Base-by-base conservation (phyloP, 306 rosid genomes). In the Lathyrus oleraceus region DNA sequence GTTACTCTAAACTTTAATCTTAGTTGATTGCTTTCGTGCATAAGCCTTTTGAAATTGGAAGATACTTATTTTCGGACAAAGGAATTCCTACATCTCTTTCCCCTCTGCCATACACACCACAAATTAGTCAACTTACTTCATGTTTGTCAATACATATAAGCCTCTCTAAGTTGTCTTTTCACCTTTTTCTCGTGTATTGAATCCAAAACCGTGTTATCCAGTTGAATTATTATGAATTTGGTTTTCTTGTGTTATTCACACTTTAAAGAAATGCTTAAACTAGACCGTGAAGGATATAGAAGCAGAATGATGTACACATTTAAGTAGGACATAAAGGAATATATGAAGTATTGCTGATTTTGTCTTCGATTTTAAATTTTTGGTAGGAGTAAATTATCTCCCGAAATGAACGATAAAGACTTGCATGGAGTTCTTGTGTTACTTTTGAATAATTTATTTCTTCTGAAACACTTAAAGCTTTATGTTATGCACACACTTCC, bases 221-320 rank as follows among this genome's bases (percentile, higher is more conserved):
- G 10, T 66, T 71, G 40, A 54, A 23, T 64, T 64, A 48, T 42
- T 32, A 36, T 51, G 66, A 71, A 54, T 76, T 62, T 67, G 63
- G 59, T 39, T 71, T 70, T 65, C 25, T 30, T 30, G 13, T 32
- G n/a, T 63, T 59, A 52, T 45, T 70, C 64, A 44, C 7, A 39
- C 42, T 70, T 65, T 8, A 19, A 45, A 61, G 23, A 63, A 74
- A 19, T 5, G 36, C 40, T 53, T 12, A 13, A 13, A n/a, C 61
- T 32, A 56, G 56, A 62, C 23, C 42, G 45, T 73, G 10, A 39
- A 44, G 53, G 16, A 45, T 35, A 63, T 68, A 42, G 30, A 6
- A 36, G 62, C 49, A 52, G 58, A 62, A 44, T 35, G 43, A 69
- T 47, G 32, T 10, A 69, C 27, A 12, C 0, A 51, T 69, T 62